Base-by-base conservation (phyloP, 2,329 filamentous ascomycete species). In the Thermoascus crustaceus region DNA sequence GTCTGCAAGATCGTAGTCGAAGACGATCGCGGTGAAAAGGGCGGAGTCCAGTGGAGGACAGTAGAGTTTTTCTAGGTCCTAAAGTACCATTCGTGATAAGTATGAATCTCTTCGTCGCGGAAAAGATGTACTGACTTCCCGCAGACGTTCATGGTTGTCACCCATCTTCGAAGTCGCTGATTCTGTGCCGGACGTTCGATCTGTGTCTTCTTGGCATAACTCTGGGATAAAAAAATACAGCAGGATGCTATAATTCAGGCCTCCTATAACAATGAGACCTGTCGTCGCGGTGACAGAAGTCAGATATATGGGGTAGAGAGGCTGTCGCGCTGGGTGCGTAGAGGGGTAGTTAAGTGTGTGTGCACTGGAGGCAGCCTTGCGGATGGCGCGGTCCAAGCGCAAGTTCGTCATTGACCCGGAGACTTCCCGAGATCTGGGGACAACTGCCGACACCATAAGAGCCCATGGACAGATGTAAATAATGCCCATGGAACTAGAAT, bases 31-130 rank as follows among this genome's bases (percentile, higher is more conserved):
- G 35, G 81, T 72, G 39, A 95, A 75, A 8, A 89, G 71, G 0
- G 85, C 75, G 45, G 86, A 76, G 47, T 95, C 88, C 25, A 95
- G 61, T 11, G 80, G 73, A 16, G 82, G 75, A 53, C 79, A 80
- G 52, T 85, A 89, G 44, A 81, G 76, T 42, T 78, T 71, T 78
- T 88, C 54, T 16, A 66, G 47, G 27, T 60, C 57, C 61, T 65
- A 30, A 14, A 24, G 10, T 11, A 11, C 16, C 17, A 20, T 19
- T 11, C 18, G 13, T 18, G n/a, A 19, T 33, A 13, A 35, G 22
- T 7, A 20, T 35, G 6, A 9, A 16, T 13, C 19, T 16, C 7
- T 6, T 20, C 9, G 10, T 26, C n/a, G 21, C 22, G 25, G 22
- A 21, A 39, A 32, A 34, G 21, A 21, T 32, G 7, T 9, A 42